phyloP scores from a whole-genome alignment of 2,329 filamentous ascomycete genomes.

The Colletotrichum tanaceti region DNA sequence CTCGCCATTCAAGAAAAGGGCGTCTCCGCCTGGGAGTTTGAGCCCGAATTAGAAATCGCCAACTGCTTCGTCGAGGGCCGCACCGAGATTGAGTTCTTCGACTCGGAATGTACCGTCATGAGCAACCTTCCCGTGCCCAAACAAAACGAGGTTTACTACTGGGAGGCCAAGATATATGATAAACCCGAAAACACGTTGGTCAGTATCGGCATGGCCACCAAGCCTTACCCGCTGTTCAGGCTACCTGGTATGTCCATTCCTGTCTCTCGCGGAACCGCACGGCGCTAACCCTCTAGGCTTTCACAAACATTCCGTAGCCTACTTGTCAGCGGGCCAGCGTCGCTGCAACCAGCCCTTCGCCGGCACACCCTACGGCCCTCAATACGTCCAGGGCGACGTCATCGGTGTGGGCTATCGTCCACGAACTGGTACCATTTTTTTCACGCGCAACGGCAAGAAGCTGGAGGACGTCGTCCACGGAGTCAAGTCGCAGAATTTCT shows the following conservation, averaged over 20 bases:
- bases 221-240: slow-evolving; percentile 95
- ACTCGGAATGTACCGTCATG: slow-evolving; percentile 96
- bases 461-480: slow-evolving; percentile 94
- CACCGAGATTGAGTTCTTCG: slow-evolving; percentile 98
- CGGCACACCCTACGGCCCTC: slow-evolving; percentile 82
- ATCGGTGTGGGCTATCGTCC: slow-evolving; percentile 95
- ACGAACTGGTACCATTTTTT: slow-evolving; percentile 94
- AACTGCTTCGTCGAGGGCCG: slow-evolving; percentile 98
- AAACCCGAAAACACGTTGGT: slow-evolving; percentile 90
- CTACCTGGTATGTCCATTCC: slow-evolving; percentile 78
- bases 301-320: slow-evolving; percentile 93
- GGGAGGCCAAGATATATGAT: slow-evolving; percentile 98
- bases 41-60: slow-evolving; percentile 97
- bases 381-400: slow-evolving; percentile 92
- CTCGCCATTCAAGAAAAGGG: slow-evolving; percentile 99
- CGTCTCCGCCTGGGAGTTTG: slow-evolving; percentile 99
- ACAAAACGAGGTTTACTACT: slow-evolving; percentile 99
- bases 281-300: slow-evolving; percentile 67
- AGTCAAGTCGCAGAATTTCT: slow-evolving; percentile 95
- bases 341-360: slow-evolving; percentile 94
- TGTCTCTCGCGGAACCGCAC: slow-evolving; percentile 37
- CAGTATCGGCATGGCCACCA: slow-evolving; percentile 94
- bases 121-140: slow-evolving; percentile 97
- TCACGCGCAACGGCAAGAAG: slow-evolving; percentile 97
- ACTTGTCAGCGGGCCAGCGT: slow-evolving; percentile 86